Percentiles rank a stretch among this genome's conserved stretches.
phyloP scores from a whole-genome alignment of 345 rosid species.

The Bruguiera sexangula region DNA sequence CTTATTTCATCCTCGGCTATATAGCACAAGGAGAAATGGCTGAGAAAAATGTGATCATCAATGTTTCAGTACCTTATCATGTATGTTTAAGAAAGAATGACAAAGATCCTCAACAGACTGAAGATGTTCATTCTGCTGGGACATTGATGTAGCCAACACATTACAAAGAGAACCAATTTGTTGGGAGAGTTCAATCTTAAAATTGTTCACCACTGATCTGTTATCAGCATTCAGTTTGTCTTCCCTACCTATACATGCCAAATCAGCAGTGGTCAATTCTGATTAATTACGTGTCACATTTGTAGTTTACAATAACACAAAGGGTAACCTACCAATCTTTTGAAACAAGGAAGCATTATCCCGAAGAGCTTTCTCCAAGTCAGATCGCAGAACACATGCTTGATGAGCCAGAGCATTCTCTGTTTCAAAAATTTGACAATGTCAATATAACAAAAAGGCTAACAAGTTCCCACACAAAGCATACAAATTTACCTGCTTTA shows the following conservation, averaged over 20 bases:
- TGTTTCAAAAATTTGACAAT: conserved; percentile 27
- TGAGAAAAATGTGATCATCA: neutral
- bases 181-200: conserved; percentile 56
- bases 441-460: conserved; percentile 2
- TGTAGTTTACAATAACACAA: neutral
- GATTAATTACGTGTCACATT: neutral
- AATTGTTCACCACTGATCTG: conserved; percentile 60
- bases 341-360: conserved; percentile 74
- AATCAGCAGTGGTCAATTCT: neutral
- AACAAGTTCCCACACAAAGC: neutral
- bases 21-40: neutral
- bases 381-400: conserved; percentile 69
- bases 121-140: conserved; percentile 75
- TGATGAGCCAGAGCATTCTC: conserved; percentile 81
- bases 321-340: conserved; percentile 64
- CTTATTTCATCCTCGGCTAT: neutral
- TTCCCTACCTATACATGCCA: conserved; percentile 59
- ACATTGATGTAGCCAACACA: conserved; percentile 56
- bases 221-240: conserved; percentile 75
- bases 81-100: conserved; percentile 52
- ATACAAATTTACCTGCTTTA: conserved; percentile 58
- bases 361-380: conserved; percentile 75
- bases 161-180: conserved; percentile 62
- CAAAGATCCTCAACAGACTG: conserved; percentile 63
- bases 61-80: conserved; percentile 52